Evolutionary conservation across 176 grass and related monocot species (phyloP).

Genomic region (Typha latifolia): DNA sequence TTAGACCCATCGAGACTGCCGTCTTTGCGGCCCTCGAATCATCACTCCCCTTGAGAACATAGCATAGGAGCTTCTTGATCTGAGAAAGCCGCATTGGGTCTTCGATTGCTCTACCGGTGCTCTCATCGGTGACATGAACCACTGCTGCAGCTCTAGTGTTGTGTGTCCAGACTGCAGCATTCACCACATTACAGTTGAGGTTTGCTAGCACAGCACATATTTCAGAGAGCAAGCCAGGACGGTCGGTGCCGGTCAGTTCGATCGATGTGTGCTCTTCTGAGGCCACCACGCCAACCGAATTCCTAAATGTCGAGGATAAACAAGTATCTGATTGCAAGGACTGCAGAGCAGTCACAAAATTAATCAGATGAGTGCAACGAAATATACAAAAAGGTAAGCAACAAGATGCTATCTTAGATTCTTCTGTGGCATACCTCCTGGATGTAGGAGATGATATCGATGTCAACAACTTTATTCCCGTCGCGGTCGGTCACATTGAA

Average conservation of each 20-base stretch:
- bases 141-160: constrained; percentile 35
- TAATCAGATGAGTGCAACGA: background rate
- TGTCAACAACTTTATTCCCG: constrained; percentile 38
- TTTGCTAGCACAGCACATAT: constrained; percentile 42
- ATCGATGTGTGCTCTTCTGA: constrained; percentile 17
- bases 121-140: constrained; percentile 38
- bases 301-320: background rate
- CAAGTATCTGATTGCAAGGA: constrained; percentile 36
- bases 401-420: background rate
- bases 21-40: constrained; percentile 9
- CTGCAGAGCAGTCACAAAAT: constrained; percentile 13
- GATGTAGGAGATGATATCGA: constrained; percentile 36
- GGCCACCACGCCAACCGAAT: background rate
- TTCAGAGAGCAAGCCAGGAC: constrained; percentile 51
- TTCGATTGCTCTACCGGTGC: constrained; percentile 18
- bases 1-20: constrained; percentile 9
- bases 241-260: constrained; percentile 39
- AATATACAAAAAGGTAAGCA: background rate
- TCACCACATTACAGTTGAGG: constrained; percentile 43
- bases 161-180: constrained; percentile 56
- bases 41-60: constrained; percentile 29
- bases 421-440: constrained; percentile 25
- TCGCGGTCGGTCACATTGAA: constrained; percentile 68
- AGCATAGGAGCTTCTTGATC: constrained; percentile 29
- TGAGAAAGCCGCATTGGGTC: constrained; percentile 22